phyloP scores from a whole-genome alignment of 179 eudicot species.

The Beta lomatogona region DNA sequence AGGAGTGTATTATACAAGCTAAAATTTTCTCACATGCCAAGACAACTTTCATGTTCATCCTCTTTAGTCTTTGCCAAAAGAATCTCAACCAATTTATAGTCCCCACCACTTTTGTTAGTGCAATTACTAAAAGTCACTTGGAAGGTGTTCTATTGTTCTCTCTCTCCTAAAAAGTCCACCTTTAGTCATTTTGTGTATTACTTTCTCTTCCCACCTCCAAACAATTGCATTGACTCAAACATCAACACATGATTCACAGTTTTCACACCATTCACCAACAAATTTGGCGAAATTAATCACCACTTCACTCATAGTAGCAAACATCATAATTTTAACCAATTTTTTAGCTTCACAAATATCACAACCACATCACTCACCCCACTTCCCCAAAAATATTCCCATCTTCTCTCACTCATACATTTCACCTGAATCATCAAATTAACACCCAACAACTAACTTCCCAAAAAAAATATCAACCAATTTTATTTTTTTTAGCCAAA shows the following conservation, averaged over 20 bases:
- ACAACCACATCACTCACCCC: slow-evolving; percentile 9
- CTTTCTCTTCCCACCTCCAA: background rate
- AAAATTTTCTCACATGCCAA: background rate
- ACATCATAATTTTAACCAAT: background rate
- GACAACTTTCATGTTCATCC: background rate
- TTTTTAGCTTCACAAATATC: slow-evolving; percentile 1
- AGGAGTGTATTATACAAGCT: background rate
- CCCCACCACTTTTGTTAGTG: slow-evolving; percentile 27
- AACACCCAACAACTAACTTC: slow-evolving; percentile 9
- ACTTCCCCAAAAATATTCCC: slow-evolving; percentile 1
- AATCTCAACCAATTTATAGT: background rate
- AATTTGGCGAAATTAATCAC: background rate
- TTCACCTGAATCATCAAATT: slow-evolving; percentile 38
- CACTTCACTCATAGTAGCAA: background rate
- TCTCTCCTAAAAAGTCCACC: background rate
- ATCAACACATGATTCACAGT: slow-evolving; percentile 1
- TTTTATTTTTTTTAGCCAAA: background rate
- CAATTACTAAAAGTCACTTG: slow-evolving; percentile 13
- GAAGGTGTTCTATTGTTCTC: background rate
- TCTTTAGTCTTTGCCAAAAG: slow-evolving; percentile 2
- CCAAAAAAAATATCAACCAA: background rate
- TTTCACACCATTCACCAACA: background rate
- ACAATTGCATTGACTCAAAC: slow-evolving; percentile 19
- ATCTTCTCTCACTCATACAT: slow-evolving; percentile 25
- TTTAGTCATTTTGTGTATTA: background rate